A percentile compares a stretch with the other conserved stretches of the same genome.
These are phyloP conservation scores for Amoeboradix gromovi DNA, from an alignment of 371 early-diverging fungal species.

Conservation along the genomic window DNA sequence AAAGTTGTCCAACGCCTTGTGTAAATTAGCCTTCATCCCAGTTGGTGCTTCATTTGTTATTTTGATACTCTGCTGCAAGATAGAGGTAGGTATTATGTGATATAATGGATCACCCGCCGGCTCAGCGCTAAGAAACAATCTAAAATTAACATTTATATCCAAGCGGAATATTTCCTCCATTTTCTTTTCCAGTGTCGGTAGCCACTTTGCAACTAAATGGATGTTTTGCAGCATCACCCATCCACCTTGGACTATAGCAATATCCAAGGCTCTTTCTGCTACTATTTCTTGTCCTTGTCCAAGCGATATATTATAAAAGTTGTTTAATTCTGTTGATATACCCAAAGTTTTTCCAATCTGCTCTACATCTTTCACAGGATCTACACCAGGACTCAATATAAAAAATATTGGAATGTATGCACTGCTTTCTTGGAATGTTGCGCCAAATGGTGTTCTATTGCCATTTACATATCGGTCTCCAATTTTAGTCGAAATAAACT, in stretches of 20 bases:
- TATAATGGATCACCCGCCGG: slow-evolving; percentile 25
- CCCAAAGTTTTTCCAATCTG: slow-evolving; percentile 17
- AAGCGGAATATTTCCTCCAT: slow-evolving; percentile 18
- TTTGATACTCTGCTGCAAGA: slow-evolving; percentile 27
- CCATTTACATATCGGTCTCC: slow-evolving; percentile 22
- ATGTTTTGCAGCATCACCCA: slow-evolving; percentile 36
- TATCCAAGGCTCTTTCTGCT: slow-evolving; percentile 26
- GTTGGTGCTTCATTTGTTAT: slow-evolving; percentile 35
- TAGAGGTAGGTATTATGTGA: slow-evolving; percentile 28
- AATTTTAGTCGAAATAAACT: slow-evolving; percentile 22
- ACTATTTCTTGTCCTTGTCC: slow-evolving; percentile 32
- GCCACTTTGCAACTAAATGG: slow-evolving; percentile 29
- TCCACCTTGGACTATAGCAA: slow-evolving; percentile 24
- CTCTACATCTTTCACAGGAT: slow-evolving; percentile 33
- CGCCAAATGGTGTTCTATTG: slow-evolving; percentile 16
- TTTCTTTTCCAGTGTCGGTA: slow-evolving; percentile 26
- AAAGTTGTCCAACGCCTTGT: slow-evolving; percentile 29
- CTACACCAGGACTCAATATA: slow-evolving; percentile 31
- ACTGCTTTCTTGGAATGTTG: slow-evolving; percentile 18
- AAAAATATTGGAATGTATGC: slow-evolving; percentile 28
- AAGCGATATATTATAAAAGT: slow-evolving; percentile 30
- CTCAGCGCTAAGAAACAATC: slow-evolving; percentile 26
- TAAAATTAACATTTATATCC: slow-evolving; percentile 18
- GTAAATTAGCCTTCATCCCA: slow-evolving; percentile 32
- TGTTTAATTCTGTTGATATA: slow-evolving; percentile 20